Base-by-base conservation (phyloP, 2,329 filamentous ascomycete species). In the Fusarium sp. region DNA sequence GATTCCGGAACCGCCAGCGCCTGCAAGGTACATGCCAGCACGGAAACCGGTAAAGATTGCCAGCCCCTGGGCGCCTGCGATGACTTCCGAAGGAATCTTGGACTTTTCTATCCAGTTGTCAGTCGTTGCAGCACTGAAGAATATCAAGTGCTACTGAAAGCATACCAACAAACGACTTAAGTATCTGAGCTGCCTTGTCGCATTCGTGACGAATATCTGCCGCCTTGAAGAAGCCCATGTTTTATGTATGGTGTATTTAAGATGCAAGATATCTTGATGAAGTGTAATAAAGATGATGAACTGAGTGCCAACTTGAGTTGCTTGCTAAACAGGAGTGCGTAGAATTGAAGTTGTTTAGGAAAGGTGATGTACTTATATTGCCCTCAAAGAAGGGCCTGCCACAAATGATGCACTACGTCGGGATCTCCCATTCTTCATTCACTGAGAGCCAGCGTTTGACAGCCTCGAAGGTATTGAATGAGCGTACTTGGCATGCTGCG, bases 31-130 rank as follows among this genome's bases (percentile, higher is more conserved):
- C n/a, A 90, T 81, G 2, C 88, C 89, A 2, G 87, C 87, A 36
- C 89, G 87, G 85, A 91, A 88, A 1, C 86, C 89, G 4, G 88
- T 90, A 83, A 91, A 90, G 70, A 91, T 89, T 63, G 88, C 89
- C 14, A 91, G 82, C 5, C 88, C 89, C 75, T 87, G 86, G 25
- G 88, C 88, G 77, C 87, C 87, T 38, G 83, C 81, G 69, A 91
- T 88, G 3, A 87, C 88, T 70, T 85, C 73, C 3, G 70, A 66
- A 8, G 83, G 84, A 42, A 85, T 83, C 40, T 70, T 74, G 22
- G 60, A 61, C 38, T 71, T 73, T 20, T 68, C 73, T 75, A 25
- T 5, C 5, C 1, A 1, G n/a, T 16, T 36, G 33, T 57, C 5
- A 57, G 54, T 25, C 14, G 7, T 25, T 25, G 13, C 20, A 7